Base-by-base conservation (phyloP, 305 asterid genomes). In the Fraxinus sp. region DNA sequence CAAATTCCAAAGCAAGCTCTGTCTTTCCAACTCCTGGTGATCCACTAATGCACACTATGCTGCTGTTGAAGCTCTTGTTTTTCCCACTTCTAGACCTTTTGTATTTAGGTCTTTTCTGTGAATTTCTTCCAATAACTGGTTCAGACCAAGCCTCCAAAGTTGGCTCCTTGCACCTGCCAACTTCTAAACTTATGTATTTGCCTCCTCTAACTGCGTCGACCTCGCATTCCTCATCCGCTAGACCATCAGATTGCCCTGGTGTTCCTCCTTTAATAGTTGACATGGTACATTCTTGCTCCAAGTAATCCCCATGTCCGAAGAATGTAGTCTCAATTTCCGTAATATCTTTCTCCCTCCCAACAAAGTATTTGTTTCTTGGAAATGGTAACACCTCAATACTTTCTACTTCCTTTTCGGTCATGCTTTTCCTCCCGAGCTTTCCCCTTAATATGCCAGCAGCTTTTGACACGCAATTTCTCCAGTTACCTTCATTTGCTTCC, bases 1-100 rank as follows among this genome's bases (percentile, higher is more conserved):
- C 98, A 30, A 92, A 94, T 84, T 95, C 98, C 88, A 94, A 79
- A 0, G 95, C 98, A 0, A 94, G 89, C 88, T 95, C 99, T 0
- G 99, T 92, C 80, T 95, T 95, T 24, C 99, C 99, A 33, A 91
- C 81, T 14, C 98, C 98, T 0, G 95, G 88, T 1, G 89, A 80
- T 71, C 98, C 99, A 20, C 62, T 93, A 70, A 95, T 78, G 88
- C 97, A 91, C 78, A 89, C 93, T 44, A 92, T 80, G 84, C 92
- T 89, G 86, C 86, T 81, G 28, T 89, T 83, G 72, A 84, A 90
- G 77, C 87, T 89, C 85, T 83, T 90, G 82, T 85, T 83, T 79
- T 93, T 93, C 44, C 93, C 92, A 78, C 93, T 90, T 46, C 85
- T 91, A 10, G 90, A 82, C 35, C 90, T 93, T 84, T 84, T 92